Conservation (phyloP, 148 eudicot genomes). For the Hydrangea macrophylla region DNA sequence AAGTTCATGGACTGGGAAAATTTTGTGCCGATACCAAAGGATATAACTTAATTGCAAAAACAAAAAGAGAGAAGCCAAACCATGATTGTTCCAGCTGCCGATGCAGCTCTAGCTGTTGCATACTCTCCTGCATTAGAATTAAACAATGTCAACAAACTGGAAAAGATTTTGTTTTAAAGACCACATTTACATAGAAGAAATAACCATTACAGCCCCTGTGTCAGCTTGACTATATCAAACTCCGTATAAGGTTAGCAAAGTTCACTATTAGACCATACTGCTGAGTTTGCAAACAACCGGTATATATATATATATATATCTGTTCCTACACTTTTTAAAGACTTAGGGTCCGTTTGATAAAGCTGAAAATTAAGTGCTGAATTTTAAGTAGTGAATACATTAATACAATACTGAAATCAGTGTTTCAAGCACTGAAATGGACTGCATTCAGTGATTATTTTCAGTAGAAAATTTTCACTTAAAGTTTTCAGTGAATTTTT, state of each 20-base stretch:
- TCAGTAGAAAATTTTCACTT: too few relatives aligned
- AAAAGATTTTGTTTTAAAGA: not conserved
- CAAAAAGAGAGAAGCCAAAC: conserved; percentile 35
- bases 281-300: not conserved
- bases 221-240: not conserved
- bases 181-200: not conserved
- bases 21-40: not conserved
- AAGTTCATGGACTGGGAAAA: not conserved
- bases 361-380: not conserved
- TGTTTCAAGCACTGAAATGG: too few relatives aligned
- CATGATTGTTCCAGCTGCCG: conserved; percentile 96
- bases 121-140: conserved; percentile 69
- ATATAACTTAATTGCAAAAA: not conserved
- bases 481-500: too few relatives aligned
- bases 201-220: not conserved
- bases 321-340: not conserved
- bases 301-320: not conserved
- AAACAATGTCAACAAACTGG: conserved; percentile 1
- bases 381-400: not conserved
- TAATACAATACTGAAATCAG: too few relatives aligned
- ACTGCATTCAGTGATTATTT: too few relatives aligned
- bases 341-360: not conserved
- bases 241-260: not conserved
- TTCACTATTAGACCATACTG: not conserved
- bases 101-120: conserved; percentile 96